A percentile compares a stretch with the other conserved stretches of the same genome.
phyloP scores from a whole-genome alignment of 345 rosid genomes.

The Eucalyptus regnans region DNA sequence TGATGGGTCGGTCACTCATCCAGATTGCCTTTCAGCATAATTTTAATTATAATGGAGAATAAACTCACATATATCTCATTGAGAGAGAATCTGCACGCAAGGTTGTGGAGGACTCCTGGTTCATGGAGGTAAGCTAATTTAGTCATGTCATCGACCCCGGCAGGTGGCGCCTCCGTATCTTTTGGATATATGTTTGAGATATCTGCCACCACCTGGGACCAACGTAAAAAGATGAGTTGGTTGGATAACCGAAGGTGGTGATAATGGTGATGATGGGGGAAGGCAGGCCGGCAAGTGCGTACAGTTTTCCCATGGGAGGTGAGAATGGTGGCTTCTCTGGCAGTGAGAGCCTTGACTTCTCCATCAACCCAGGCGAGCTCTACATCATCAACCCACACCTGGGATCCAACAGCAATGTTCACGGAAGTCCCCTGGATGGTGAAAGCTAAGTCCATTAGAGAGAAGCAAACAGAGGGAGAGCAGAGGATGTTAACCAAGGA shows the following conservation, averaged over 20 bases:
- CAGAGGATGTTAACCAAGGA: background rate
- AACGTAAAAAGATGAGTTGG: background rate
- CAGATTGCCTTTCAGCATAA: background rate
- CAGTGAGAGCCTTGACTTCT: constrained; percentile 62
- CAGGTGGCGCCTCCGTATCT: constrained; percentile 93
- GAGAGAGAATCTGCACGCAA: constrained; percentile 90
- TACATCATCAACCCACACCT: constrained; percentile 93
- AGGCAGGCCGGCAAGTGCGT: background rate
- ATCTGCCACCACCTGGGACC: constrained; percentile 66
- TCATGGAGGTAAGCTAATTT: constrained; percentile 97
- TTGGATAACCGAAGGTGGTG: background rate
- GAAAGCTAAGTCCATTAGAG: background rate
- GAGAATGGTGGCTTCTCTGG: constrained; percentile 61
- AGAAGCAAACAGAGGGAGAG: background rate
- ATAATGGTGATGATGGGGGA: background rate
- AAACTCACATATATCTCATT: constrained; percentile 87
- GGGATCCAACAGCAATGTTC: constrained; percentile 88
- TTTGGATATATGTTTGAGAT: constrained; percentile 78
- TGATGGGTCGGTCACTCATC: constrained; percentile 18
- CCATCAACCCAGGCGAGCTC: constrained; percentile 84
- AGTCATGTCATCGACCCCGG: constrained; percentile 99
- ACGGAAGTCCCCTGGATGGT: constrained; percentile 4
- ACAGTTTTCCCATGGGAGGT: constrained; percentile 62
- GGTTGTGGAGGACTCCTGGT: constrained; percentile 89
- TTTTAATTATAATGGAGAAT: background rate